A percentile compares a stretch with the other conserved stretches of the same genome.
These are phyloP conservation scores for Metarhizium anisopliae DNA, from an alignment of 2,329 filamentous ascomycete genomes.

Conservation along the genomic window DNA sequence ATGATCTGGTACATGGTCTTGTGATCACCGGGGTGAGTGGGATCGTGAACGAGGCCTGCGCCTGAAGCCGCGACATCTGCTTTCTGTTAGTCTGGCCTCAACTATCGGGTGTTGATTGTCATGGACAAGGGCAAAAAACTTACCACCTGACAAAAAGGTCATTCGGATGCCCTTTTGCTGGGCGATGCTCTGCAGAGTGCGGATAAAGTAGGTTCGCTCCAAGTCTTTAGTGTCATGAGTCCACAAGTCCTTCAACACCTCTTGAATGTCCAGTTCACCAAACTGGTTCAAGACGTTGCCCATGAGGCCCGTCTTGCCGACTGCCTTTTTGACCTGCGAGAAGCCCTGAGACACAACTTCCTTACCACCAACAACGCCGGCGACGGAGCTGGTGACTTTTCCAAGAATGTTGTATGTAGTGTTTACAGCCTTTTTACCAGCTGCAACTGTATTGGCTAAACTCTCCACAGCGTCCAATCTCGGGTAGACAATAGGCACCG, in stretches of 20 bases:
- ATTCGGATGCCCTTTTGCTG: conserved; percentile 94
- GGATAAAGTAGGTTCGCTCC: conserved; percentile 91
- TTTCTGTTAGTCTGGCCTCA: background rate
- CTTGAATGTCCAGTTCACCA: conserved; percentile 87
- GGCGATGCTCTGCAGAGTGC: conserved; percentile 88
- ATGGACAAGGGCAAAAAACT: conserved; percentile 15
- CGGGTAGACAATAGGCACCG: conserved; percentile 85
- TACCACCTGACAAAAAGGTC: conserved; percentile 89
- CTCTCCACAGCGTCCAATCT: conserved; percentile 86
- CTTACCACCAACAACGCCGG: conserved; percentile 91
- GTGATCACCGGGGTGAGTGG: conserved; percentile 81
- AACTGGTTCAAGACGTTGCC: conserved; percentile 92
- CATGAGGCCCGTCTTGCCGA: conserved; percentile 93
- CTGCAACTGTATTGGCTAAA: conserved; percentile 81
- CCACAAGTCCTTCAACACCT: conserved; percentile 95
- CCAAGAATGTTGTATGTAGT: conserved; percentile 94
- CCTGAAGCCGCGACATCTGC: conserved; percentile 80
- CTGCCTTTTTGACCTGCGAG: conserved; percentile 88
- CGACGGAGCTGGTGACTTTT: conserved; percentile 89
- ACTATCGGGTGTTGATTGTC: background rate
- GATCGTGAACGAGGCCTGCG: conserved; percentile 90
- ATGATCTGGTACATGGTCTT: conserved; percentile 99
- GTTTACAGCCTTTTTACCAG: conserved; percentile 93
- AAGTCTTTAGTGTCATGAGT: conserved; percentile 97
- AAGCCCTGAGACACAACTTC: conserved; percentile 89